A percentile compares a stretch with the other conserved stretches of the same genome.
phyloP scores from a whole-genome alignment of 2,329 filamentous ascomycete genomes.

The Xylaria arbuscula region DNA sequence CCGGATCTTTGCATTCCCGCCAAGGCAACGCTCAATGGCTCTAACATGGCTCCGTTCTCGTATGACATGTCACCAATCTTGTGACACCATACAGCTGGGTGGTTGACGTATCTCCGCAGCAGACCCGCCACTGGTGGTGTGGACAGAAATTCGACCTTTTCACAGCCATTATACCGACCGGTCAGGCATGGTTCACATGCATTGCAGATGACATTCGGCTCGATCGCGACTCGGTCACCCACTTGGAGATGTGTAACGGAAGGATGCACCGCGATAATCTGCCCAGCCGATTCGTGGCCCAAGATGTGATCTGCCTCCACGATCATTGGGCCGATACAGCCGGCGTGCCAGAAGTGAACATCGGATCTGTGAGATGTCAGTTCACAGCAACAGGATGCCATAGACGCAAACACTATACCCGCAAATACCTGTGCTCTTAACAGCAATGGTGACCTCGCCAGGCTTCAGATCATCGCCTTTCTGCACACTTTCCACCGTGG shows the following conservation, averaged over 20 bases:
- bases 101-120: slow-evolving; percentile 91
- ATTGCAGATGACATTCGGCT: slow-evolving; percentile 93
- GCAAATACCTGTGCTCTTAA: slow-evolving; percentile 96
- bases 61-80: slow-evolving; percentile 93
- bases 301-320: slow-evolving; percentile 90
- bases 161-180: slow-evolving; percentile 95
- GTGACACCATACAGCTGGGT: slow-evolving; percentile 94
- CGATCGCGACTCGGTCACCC: slow-evolving; percentile 91
- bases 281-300: slow-evolving; percentile 91
- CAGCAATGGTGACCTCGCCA: slow-evolving; percentile 87
- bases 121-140: slow-evolving; percentile 91
- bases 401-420: slow-evolving; percentile 65
- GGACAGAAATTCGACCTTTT: slow-evolving; percentile 84
- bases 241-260: slow-evolving; percentile 81
- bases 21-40: slow-evolving; percentile 89
- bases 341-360: slow-evolving; percentile 97
- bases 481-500: slow-evolving; percentile 78
- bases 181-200: slow-evolving; percentile 91
- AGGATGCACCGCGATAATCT: slow-evolving; percentile 82
- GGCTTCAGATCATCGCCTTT: slow-evolving; percentile 75
- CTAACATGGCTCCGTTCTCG: slow-evolving; percentile 89
- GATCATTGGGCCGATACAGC: slow-evolving; percentile 96
- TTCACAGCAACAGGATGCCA: slow-evolving; percentile 11
- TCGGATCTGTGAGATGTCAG: slow-evolving; percentile 72
- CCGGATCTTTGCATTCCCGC: slow-evolving; percentile 87